Evolutionary conservation across 2,329 filamentous ascomycete species (phyloP), one percentile per base, ranked within the genome.

Genomic region (Aspergillus fumigatiaffinis): DNA sequence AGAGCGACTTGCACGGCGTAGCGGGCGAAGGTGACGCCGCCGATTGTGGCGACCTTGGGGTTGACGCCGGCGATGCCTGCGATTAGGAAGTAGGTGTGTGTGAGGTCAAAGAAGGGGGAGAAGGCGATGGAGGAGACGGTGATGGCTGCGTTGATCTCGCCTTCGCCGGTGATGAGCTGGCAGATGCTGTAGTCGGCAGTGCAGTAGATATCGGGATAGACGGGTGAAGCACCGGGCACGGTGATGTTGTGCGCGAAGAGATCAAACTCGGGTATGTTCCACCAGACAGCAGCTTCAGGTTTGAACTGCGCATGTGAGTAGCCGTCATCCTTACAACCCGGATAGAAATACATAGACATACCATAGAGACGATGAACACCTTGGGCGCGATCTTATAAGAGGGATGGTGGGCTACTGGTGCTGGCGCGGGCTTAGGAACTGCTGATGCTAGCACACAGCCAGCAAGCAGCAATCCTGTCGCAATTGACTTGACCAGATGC

Each of bases 11-110:
- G 89, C 4, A 92, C 81, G 0, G 87, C 84, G 67, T 86, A 92
- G 23, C 84, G 82, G 41, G 86, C 82, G 54, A 92, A 84, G 1
- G 87, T 86, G 0, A 90, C 87, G 44, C 82, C 82, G 48, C 83
- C 84, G 4, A 89, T 78, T 0, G 88, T 90, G 23, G 81, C 85
- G 26, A 84, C 74, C 59, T 86, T 83, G 0, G 89, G 89, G 70
- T 85, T 91, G 47, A 90, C 80, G n/a, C 89, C 89, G 1, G 85
- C 88, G 60, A 92, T 91, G 2, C 89, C 89, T 1, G 82, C 84
- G 29, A 90, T 72, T 56, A 92, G 72, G 72, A 91, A 90, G 74
- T 92, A 92, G 1, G 88, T 88, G 50, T 78, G 72, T 1, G 75
- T 80, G 12, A 92, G 79, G 72, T 91, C 80, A 70, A 92, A 90